phyloP scores from a whole-genome alignment of 139 green algal species.

The Ettlia oleoabundans region DNA sequence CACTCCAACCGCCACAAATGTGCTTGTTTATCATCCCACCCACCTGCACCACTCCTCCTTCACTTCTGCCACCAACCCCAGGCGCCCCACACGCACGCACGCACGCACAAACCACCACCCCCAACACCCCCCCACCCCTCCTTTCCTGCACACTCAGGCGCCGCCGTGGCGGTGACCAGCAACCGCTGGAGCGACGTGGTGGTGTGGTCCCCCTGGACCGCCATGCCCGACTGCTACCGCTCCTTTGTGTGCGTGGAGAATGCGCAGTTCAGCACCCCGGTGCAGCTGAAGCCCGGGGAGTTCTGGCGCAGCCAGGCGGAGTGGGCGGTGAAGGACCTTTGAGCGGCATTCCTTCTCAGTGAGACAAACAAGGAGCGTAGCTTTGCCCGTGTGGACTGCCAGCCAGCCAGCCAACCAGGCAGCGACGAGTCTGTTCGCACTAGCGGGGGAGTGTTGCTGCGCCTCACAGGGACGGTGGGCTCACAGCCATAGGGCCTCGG shows the following conservation, averaged over 20 bases:
- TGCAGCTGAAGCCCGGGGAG: slow-evolving; percentile 62
- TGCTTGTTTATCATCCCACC: too few relatives aligned
- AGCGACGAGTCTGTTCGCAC: too few relatives aligned
- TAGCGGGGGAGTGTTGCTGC: too few relatives aligned
- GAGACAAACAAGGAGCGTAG: neutral
- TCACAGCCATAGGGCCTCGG: too few relatives aligned
- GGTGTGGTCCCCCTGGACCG: slow-evolving; percentile 69
- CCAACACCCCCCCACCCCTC: neutral
- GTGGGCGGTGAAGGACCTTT: slow-evolving; percentile 26
- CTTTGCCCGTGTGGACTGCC: too few relatives aligned
- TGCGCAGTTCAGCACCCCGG: slow-evolving; percentile 68
- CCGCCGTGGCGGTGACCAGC: slow-evolving; percentile 61
- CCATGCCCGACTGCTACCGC: slow-evolving; percentile 75
- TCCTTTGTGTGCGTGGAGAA: slow-evolving; percentile 80
- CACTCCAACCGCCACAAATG: too few relatives aligned
- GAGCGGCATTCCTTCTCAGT: neutral
- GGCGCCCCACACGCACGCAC: too few relatives aligned
- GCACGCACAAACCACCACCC: too few relatives aligned
- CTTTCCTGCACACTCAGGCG: slow-evolving; percentile 43
- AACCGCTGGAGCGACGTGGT: slow-evolving; percentile 60
- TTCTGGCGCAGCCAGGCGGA: slow-evolving; percentile 59
- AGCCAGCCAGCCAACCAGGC: too few relatives aligned
- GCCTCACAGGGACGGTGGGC: too few relatives aligned
- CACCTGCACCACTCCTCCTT: too few relatives aligned
- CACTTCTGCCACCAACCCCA: too few relatives aligned